Percentiles rank a stretch among this genome's conserved stretches.
These are phyloP conservation scores for Paramecium pentaurelia DNA, from an alignment of 73 alveolate species.

Conservation along the genomic window DNA sequence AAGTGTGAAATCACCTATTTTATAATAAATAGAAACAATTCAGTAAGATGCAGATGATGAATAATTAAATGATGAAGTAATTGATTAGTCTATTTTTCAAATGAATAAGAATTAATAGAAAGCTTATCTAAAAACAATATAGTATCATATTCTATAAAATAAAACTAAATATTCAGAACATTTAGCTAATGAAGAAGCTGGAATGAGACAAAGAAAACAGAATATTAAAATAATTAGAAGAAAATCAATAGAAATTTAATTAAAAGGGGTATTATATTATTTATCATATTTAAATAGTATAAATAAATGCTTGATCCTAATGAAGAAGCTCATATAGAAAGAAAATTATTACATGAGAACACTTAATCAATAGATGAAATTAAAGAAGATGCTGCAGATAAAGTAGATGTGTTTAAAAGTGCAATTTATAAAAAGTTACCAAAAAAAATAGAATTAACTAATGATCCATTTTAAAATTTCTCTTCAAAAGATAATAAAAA, in stretches of 20 bases:
- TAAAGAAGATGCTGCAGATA: conserved; percentile 15
- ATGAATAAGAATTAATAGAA: conserved; percentile 9
- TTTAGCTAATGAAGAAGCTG: not conserved
- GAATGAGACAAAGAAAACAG: not conserved
- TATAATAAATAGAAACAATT: not conserved
- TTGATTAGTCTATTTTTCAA: not conserved
- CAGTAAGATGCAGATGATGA: not conserved
- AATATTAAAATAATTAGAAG: not conserved
- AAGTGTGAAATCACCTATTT: too few relatives aligned
- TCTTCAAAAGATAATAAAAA: not conserved
- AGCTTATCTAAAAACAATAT: not conserved
- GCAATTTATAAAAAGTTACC: not conserved
- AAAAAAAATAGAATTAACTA: not conserved
- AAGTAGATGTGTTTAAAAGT: not conserved
- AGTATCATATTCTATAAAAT: not conserved
- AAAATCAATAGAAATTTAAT: conserved; percentile 10
- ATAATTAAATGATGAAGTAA: not conserved
- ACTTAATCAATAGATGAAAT: conserved; percentile 27
- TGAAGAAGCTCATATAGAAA: not conserved
- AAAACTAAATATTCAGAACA: not conserved
- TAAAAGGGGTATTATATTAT: not conserved
- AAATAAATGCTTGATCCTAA: not conserved
- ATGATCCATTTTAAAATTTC: not conserved
- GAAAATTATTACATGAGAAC: not conserved
- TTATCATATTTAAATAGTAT: not conserved